phyloP scores from a whole-genome alignment of 2,329 filamentous ascomycete species.

The Lachnellula cervina region DNA sequence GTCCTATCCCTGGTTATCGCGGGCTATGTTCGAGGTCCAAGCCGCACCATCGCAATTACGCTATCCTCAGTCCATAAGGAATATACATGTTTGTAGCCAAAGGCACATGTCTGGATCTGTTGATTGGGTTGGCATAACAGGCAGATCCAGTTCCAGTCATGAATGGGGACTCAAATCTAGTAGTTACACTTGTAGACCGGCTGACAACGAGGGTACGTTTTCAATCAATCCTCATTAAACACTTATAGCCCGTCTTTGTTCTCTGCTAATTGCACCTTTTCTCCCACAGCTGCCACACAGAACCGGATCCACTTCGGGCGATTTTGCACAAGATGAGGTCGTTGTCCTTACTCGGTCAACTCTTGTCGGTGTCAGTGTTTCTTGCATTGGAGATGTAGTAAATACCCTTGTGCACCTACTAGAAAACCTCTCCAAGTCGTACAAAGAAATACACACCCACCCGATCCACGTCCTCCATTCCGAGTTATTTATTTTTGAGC shows the following conservation, averaged over 20 bases:
- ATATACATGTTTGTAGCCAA: constrained; percentile 8
- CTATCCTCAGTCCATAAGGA: constrained; percentile 2
- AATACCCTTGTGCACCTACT: constrained; percentile 53
- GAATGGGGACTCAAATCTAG: constrained; percentile 56
- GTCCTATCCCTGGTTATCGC: background rate
- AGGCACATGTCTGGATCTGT: constrained; percentile 23
- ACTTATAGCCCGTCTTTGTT: background rate
- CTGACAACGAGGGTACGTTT: constrained; percentile 53
- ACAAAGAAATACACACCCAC: constrained; percentile 46
- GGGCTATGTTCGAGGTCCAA: constrained; percentile 2
- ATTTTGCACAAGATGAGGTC: constrained; percentile 57
- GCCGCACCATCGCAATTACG: background rate
- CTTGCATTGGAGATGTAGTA: constrained; percentile 49
- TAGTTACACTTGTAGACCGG: constrained; percentile 58
- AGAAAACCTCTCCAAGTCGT: constrained; percentile 53
- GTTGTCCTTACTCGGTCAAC: constrained; percentile 56
- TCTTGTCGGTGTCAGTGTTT: constrained; percentile 54
- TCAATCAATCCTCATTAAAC: background rate
- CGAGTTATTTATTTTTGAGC: constrained; percentile 58
- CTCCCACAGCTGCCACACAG: constrained; percentile 54
- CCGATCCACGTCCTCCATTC: constrained; percentile 58
- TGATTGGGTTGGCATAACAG: constrained; percentile 22
- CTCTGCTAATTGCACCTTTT: constrained; percentile 7
- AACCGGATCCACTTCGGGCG: constrained; percentile 52
- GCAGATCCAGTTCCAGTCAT: constrained; percentile 35